A percentile compares a stretch with the other conserved stretches of the same genome.
These are phyloP conservation scores for Seiridium unicorne DNA, from an alignment of 2,329 filamentous ascomycete genomes.

Conservation along the genomic window DNA sequence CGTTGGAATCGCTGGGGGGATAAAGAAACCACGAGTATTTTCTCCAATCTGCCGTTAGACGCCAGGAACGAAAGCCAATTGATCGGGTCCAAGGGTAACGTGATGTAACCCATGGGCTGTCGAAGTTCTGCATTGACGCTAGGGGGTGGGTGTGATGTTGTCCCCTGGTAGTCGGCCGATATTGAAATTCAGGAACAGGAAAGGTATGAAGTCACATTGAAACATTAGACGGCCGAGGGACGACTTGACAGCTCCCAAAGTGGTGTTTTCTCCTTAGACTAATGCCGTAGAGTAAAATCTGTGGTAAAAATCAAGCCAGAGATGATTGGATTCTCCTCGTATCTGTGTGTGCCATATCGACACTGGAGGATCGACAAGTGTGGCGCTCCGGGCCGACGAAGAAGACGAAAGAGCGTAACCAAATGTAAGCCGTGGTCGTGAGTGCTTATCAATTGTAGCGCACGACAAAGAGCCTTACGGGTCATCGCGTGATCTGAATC, in stretches of 20 bases:
- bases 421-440: too few relatives aligned
- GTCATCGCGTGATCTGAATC: neutral
- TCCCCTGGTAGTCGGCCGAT: neutral
- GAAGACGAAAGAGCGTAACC: too few relatives aligned
- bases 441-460: neutral
- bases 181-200: slow-evolving; percentile 10
- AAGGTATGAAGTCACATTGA: slow-evolving; percentile 7
- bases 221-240: neutral
- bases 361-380: too few relatives aligned
- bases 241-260: neutral
- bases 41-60: neutral
- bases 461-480: neutral
- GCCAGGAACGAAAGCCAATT: slow-evolving; percentile 1
- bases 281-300: neutral
- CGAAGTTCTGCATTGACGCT: neutral
- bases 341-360: too few relatives aligned
- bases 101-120: neutral
- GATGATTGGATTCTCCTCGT: too few relatives aligned
- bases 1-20: neutral
- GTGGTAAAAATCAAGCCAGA: neutral
- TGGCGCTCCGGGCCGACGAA: too few relatives aligned
- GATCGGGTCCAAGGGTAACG: neutral
- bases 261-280: neutral
- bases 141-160: neutral
- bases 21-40: neutral